These are phyloP conservation scores for Plantago coronopus DNA, from an alignment of 305 asterid genomes.

Conservation along the genomic window DNA sequence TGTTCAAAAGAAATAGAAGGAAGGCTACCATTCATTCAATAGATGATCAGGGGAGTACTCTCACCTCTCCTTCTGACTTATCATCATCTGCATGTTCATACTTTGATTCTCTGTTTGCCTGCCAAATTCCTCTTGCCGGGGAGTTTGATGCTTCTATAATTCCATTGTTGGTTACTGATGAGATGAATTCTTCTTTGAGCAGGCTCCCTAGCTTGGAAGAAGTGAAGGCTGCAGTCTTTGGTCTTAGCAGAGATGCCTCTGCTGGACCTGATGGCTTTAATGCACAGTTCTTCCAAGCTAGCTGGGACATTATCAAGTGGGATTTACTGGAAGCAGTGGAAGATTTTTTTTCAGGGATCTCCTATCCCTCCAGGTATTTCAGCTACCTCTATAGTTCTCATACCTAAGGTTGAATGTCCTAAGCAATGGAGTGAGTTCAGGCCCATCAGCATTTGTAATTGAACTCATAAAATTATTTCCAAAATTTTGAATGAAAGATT, in stretches of 20 bases:
- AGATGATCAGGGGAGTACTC: not conserved
- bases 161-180: too few relatives aligned
- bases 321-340: not conserved
- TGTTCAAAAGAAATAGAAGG: not conserved
- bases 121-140: not conserved
- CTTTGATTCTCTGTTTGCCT: not conserved
- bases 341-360: not conserved
- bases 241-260: not conserved
- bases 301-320: not conserved
- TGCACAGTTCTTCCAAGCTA: not conserved
- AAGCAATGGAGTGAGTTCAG: not conserved
- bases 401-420: not conserved
- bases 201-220: not conserved
- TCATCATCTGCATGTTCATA: too few relatives aligned
- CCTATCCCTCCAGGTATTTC: not conserved
- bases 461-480: too few relatives aligned
- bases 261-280: not conserved
- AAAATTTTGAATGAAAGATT: too few relatives aligned
- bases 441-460: not conserved
- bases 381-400: too few relatives aligned
- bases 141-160: too few relatives aligned
- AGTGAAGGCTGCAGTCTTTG: not conserved
- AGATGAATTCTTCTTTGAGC: too few relatives aligned
- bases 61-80: fast-evolving
- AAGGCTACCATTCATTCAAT: not conserved